Evolutionary conservation across 2,329 filamentous ascomycete species (phyloP).

Genomic region (Arthrobotrys entomopaga): DNA sequence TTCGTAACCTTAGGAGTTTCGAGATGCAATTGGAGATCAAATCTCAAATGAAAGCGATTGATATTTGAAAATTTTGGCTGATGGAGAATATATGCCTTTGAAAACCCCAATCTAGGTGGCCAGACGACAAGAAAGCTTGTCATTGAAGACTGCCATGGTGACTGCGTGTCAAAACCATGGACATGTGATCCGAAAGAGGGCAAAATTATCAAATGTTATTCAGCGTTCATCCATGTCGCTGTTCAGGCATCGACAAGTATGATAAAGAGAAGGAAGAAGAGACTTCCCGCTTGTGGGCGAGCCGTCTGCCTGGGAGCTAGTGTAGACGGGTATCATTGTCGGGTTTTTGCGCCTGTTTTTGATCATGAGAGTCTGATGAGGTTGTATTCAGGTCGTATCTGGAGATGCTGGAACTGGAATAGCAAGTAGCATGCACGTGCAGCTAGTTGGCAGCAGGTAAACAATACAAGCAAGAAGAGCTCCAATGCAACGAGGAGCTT

Average conservation of each 20-base stretch:
- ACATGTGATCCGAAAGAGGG: constrained; percentile 47
- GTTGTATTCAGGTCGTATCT: constrained; percentile 7
- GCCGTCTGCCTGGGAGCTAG: neutral
- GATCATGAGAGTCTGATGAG: neutral
- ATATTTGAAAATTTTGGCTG: neutral
- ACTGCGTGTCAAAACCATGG: constrained; percentile 32
- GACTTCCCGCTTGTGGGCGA: constrained; percentile 5
- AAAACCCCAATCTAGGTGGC: too few relatives aligned
- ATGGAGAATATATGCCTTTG: neutral
- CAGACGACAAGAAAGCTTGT: constrained; percentile 28
- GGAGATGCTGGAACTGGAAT: constrained; percentile 34
- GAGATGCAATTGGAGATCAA: neutral
- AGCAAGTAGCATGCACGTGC: neutral
- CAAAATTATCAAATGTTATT: constrained; percentile 10
- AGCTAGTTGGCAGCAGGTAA: neutral
- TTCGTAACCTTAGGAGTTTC: neutral
- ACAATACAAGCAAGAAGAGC: neutral
- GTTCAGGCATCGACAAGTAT: constrained; percentile 44
- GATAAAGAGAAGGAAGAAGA: constrained; percentile 22
- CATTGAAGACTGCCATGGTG: constrained; percentile 19
- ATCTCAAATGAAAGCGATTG: neutral
- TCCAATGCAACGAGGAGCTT: neutral
- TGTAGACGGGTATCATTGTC: neutral
- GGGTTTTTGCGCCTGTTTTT: neutral
- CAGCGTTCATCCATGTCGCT: constrained; percentile 35